Conservation (phyloP, 2,329 filamentous ascomycete genomes). For the Monilinia fructicola region DNA sequence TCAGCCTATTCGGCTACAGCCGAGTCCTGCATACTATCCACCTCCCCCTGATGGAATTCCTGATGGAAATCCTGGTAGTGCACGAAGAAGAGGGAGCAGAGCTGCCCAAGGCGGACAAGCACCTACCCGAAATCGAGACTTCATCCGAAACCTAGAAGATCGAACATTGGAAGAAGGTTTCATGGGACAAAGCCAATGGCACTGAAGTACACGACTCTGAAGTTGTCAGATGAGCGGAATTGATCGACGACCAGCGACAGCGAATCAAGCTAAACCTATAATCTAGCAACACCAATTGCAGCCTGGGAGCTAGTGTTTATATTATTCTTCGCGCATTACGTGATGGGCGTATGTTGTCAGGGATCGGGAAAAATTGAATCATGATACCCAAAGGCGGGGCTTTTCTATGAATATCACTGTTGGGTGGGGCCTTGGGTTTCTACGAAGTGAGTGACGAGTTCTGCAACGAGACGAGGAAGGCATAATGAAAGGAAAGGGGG, state of each 20-base stretch:
- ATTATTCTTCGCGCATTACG: constrained; percentile 19
- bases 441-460: constrained; percentile 17
- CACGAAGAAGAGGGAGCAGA: constrained; percentile 75
- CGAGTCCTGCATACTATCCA: constrained; percentile 95
- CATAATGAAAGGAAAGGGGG: constrained; percentile 8
- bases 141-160: constrained; percentile 93
- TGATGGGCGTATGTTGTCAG: constrained; percentile 18
- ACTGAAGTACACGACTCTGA: constrained; percentile 51
- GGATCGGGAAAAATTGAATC: constrained; percentile 22
- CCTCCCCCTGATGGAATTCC: constrained; percentile 82
- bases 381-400: constrained; percentile 23
- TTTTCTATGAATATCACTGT: constrained; percentile 17
- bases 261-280: constrained; percentile 10
- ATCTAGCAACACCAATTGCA: constrained; percentile 9
- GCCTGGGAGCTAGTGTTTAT: constrained; percentile 21
- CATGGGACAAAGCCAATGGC: constrained; percentile 66
- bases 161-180: constrained; percentile 91
- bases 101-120: constrained; percentile 58
- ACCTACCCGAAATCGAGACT: constrained; percentile 69
- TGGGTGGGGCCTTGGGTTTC: background rate
- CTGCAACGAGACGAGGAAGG: constrained; percentile 11
- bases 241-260: constrained; percentile 5
- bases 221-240: constrained; percentile 10
- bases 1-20: constrained; percentile 89
- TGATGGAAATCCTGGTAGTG: constrained; percentile 56